Conservation (phyloP, 768 basidiomycete genomes). For the Lentinula raphanica region DNA sequence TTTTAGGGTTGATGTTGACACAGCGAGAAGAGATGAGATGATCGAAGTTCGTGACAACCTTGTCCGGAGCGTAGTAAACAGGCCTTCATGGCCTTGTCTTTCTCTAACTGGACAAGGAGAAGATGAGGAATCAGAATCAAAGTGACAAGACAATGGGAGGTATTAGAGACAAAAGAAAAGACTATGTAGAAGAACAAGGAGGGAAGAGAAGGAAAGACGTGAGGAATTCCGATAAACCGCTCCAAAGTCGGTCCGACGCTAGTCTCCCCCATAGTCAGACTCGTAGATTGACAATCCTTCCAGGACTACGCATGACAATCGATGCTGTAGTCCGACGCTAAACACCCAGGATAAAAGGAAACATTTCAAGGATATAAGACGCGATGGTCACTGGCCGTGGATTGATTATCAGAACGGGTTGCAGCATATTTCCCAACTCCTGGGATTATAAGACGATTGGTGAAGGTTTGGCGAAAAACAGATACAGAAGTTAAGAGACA, state of each 20-base stretch:
- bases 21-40: constrained; percentile 1
- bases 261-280: too few species aligned
- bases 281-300: too few species aligned
- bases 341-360: constrained; percentile 37
- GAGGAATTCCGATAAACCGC: constrained; percentile 50
- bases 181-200: neutral
- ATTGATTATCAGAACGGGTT: too few species aligned
- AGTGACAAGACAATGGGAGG: too few species aligned
- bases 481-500: constrained; percentile 14
- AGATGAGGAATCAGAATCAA: too few species aligned
- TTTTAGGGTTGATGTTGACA: neutral
- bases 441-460: too few species aligned
- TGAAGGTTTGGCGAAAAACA: neutral
- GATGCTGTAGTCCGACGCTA: constrained; percentile 45
- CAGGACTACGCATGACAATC: too few species aligned
- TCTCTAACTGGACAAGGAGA: constrained; percentile 26
- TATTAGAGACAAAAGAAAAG: too few species aligned
- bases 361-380: constrained; percentile 35
- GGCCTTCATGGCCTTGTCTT: constrained; percentile 35
- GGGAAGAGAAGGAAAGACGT: constrained; percentile 17
- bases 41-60: constrained; percentile 11
- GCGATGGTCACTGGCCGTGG: constrained; percentile 25
- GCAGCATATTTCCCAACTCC: too few species aligned
- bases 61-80: constrained; percentile 27
- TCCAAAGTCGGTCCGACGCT: too few species aligned